Evolutionary conservation across 1,139 yeast species (phyloP).

Genomic region (Suhomyces atakaporum): DNA sequence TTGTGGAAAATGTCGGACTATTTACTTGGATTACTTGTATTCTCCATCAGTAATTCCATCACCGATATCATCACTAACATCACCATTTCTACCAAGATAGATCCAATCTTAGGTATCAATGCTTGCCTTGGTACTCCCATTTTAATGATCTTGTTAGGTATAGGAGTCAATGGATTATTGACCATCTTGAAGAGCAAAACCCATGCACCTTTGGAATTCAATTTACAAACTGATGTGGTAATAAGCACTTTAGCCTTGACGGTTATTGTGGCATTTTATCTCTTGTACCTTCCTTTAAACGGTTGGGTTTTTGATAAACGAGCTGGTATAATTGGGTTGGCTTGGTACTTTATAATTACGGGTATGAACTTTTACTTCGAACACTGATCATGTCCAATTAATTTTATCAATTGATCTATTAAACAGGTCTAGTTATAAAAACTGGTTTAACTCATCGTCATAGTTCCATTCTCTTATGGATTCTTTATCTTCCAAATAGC

Average conservation of each 20-base stretch:
- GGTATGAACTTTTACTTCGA: conserved; percentile 13
- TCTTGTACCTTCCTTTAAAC: conserved; percentile 35
- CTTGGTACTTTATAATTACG: conserved; percentile 15
- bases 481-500: conserved; percentile 1
- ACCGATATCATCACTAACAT: conserved; percentile 46
- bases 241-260: conserved; percentile 32
- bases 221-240: conserved; percentile 26
- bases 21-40: conserved; percentile 41
- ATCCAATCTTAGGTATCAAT: conserved; percentile 42
- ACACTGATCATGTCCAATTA: no score
- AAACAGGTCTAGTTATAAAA: conserved; percentile 1
- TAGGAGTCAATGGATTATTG: conserved; percentile 39
- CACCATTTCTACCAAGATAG: conserved; percentile 36
- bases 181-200: conserved; percentile 17
- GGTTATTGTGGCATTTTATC: conserved; percentile 24
- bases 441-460: conserved; percentile 8
- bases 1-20: conserved; percentile 42
- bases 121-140: conserved; percentile 48
- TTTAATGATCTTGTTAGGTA: conserved; percentile 38
- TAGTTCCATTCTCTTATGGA: conserved; percentile 1
- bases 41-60: conserved; percentile 42
- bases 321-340: conserved; percentile 26
- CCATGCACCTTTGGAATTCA: conserved; percentile 25
- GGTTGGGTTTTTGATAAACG: conserved; percentile 38
- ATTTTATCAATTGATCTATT: no score